Percentiles rank a stretch among this genome's conserved stretches.
Conservation (phyloP, 768 basidiomycete genomes). For the Russula ochroleuca region DNA sequence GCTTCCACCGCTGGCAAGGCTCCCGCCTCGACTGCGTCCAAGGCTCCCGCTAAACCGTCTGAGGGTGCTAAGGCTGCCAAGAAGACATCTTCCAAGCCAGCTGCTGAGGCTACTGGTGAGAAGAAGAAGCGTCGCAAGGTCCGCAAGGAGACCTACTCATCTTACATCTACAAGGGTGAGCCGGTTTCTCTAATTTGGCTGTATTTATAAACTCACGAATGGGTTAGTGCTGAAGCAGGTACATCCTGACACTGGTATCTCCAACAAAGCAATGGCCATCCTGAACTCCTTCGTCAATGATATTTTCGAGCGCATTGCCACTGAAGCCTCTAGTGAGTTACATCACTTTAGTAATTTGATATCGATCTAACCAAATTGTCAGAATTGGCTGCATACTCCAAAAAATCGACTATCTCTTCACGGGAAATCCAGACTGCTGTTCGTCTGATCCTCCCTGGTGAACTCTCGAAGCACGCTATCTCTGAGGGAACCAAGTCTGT, state of each 20-base stretch:
- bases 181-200: slow-evolving; percentile 11
- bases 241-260: slow-evolving; percentile 98
- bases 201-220: not conserved
- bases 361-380: not conserved
- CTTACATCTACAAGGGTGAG: slow-evolving; percentile 86
- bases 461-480: slow-evolving; percentile 90
- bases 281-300: slow-evolving; percentile 96
- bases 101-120: slow-evolving; percentile 54
- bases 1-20: slow-evolving; percentile 83
- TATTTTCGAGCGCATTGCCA: slow-evolving; percentile 90
- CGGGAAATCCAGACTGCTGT: slow-evolving; percentile 98
- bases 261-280: slow-evolving; percentile 98
- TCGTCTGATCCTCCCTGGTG: slow-evolving; percentile 93
- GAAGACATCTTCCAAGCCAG: slow-evolving; percentile 61
- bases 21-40: slow-evolving; percentile 62
- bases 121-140: slow-evolving; percentile 88
- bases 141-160: slow-evolving; percentile 89
- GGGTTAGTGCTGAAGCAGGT: slow-evolving; percentile 86
- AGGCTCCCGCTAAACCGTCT: slow-evolving; percentile 68
- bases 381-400: slow-evolving; percentile 97
- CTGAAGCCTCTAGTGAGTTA: slow-evolving; percentile 79
- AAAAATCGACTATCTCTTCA: slow-evolving; percentile 98
- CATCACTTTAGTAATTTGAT: not conserved
- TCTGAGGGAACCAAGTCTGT: slow-evolving; percentile 94
- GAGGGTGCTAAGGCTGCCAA: slow-evolving; percentile 67